Evolutionary conservation across 2,329 filamentous ascomycete species (phyloP).

Genomic region (Aurifilum marmelostoma): DNA sequence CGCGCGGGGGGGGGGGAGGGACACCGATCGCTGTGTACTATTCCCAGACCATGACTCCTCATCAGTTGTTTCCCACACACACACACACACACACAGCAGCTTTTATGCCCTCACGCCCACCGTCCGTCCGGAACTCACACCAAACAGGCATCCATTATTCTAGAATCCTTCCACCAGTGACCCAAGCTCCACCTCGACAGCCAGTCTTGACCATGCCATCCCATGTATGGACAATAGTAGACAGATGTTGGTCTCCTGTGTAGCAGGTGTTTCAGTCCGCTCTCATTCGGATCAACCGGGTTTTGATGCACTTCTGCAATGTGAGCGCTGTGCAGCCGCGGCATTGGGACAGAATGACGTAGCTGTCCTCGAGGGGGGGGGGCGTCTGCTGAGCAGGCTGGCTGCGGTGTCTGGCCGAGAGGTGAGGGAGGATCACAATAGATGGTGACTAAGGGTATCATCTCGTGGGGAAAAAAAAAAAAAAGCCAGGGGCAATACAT

Average conservation of each 20-base stretch:
- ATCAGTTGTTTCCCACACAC: conserved; percentile 2
- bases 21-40: conserved; percentile 13
- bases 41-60: conserved; percentile 1
- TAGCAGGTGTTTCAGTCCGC: conserved; percentile 17
- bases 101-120: conserved; percentile 21
- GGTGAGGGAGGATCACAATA: background rate
- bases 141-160: conserved; percentile 27
- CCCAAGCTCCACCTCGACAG: conserved; percentile 24
- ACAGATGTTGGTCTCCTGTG: conserved; percentile 9
- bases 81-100: background rate
- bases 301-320: conserved; percentile 13
- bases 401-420: background rate
- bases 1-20: background rate
- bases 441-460: background rate
- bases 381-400: background rate
- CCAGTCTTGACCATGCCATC: background rate
- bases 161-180: conserved; percentile 27
- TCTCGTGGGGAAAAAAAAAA: background rate
- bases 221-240: too few relatives aligned
- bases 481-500: too few relatives aligned
- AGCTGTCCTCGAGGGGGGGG: background rate
- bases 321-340: background rate
- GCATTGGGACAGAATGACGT: conserved; percentile 19
- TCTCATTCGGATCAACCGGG: conserved; percentile 24
- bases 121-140: conserved; percentile 13